These are phyloP conservation scores for Paramarasmius palmivorus DNA, from an alignment of 1,284 basidiomycete genomes.

Conservation along the genomic window DNA sequence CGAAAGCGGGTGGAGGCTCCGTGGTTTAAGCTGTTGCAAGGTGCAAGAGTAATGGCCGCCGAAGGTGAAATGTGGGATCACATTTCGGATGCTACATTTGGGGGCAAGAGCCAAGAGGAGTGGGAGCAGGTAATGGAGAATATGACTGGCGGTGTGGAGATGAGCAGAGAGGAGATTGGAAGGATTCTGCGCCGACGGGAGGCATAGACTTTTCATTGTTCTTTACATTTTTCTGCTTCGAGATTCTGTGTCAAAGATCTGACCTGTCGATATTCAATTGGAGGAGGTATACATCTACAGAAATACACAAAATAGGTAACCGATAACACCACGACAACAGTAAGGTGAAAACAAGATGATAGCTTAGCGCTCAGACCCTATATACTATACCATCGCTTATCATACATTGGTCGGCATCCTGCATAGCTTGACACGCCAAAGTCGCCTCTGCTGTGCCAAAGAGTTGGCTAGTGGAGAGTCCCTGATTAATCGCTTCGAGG, in stretches of 20 bases:
- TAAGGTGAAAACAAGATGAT: background rate
- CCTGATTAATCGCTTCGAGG: slow-evolving; percentile 79
- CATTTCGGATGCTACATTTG: slow-evolving; percentile 46
- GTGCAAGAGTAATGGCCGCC: slow-evolving; percentile 63
- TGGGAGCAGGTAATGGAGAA: slow-evolving; percentile 51
- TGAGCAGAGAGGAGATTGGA: slow-evolving; percentile 53
- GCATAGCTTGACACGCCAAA: slow-evolving; percentile 77
- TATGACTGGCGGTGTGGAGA: slow-evolving; percentile 47
- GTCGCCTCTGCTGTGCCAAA: slow-evolving; percentile 85
- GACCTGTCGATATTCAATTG: too few relatives aligned
- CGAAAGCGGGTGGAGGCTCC: slow-evolving; percentile 59
- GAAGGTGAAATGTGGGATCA: slow-evolving; percentile 29
- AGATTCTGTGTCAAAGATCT: too few relatives aligned
- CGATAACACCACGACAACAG: slow-evolving; percentile 4
- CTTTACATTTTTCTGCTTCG: background rate
- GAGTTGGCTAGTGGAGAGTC: slow-evolving; percentile 63
- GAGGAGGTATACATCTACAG: background rate
- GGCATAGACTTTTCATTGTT: background rate
- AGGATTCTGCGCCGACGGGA: slow-evolving; percentile 49
- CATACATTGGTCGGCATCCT: slow-evolving; percentile 86
- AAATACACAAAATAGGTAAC: slow-evolving; percentile 2
- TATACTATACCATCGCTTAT: slow-evolving; percentile 58
- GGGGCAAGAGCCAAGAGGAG: slow-evolving; percentile 37
- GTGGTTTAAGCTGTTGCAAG: slow-evolving; percentile 72
- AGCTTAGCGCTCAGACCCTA: slow-evolving; percentile 15